Conservation (phyloP, 2,329 filamentous ascomycete genomes). For the Pyricularia grisea region DNA sequence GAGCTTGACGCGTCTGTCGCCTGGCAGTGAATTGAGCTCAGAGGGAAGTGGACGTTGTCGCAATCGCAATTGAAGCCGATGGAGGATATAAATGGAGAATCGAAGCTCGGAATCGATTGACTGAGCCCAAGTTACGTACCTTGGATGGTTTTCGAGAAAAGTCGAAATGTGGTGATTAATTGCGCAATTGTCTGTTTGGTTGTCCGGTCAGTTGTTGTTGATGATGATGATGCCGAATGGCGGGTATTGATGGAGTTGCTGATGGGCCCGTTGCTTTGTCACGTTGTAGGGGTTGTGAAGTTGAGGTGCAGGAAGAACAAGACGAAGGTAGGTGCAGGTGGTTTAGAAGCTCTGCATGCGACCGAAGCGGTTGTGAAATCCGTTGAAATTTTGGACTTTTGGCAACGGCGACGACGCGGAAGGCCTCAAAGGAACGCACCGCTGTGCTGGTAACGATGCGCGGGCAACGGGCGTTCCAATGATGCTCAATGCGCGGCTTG, state of each 20-base stretch:
- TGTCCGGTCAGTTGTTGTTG: conserved; percentile 2
- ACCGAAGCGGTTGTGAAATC: neutral
- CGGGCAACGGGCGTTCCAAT: neutral
- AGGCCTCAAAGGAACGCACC: neutral
- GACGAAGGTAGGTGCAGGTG: neutral
- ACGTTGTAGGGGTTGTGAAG: neutral
- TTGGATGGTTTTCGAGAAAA: conserved; percentile 13
- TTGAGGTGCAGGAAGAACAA: neutral
- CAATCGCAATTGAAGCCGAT: conserved; percentile 28
- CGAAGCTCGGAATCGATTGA: conserved; percentile 23
- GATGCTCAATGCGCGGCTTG: conserved; percentile 4
- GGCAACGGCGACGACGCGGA: neutral
- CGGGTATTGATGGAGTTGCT: neutral
- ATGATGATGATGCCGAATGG: conserved; percentile 5
- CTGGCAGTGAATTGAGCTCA: neutral
- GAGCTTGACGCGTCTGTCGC: neutral
- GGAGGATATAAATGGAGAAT: conserved; percentile 20
- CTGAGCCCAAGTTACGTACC: conserved; percentile 24
- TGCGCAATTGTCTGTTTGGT: neutral
- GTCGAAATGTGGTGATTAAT: conserved; percentile 11
- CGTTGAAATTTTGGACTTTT: neutral
- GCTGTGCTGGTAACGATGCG: neutral
- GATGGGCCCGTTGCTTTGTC: neutral
- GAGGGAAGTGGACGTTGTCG: conserved; percentile 17
- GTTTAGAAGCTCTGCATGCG: neutral